Base-by-base conservation (phyloP, 805 yeast genomes). In the Ogataea wickerhamii region DNA sequence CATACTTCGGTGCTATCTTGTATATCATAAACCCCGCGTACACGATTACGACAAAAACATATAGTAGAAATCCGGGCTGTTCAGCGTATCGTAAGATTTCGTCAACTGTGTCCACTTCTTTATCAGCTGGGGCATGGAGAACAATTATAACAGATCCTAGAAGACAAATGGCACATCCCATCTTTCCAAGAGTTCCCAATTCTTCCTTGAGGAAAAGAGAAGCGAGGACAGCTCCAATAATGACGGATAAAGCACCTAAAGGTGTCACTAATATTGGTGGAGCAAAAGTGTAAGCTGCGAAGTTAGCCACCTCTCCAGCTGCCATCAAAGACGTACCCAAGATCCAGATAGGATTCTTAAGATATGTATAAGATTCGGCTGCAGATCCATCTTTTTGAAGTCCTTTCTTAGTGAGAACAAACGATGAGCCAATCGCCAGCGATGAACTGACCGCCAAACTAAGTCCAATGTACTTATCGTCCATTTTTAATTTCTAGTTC, bases 251-350 rank as follows among this genome's bases (percentile, higher is more conserved):
- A 0, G 96, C 96, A 10, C 96, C 96, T 38, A 87, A 67, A 5
- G 96, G 96, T 4, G 96, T 87, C 28, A 87, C 96, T 50, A 87
- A 64, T 47, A 88, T 84, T 1, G 96, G 94, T 3, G 96, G 96
- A 0, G 96, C 96, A 71, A 87, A 87, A 2, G 96, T 87, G 58
- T 87, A 87, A 0, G 96, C 96, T 3, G 96, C 96, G 58, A 87
- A 87, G 58, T 87, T 87, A 41, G 96, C 95, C 28, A 87, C 64
- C 57, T 87, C 96, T 5, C 96, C 96, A 17, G 87, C 64, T 2
- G 93, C 95, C 96, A 87, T 81, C 33, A 94, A 79, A 21, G 79
- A 54, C 73, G 88, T 88, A 10, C 96, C 96, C 0, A 91, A 85
- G 86, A 95, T 85, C 96, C 96, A 87, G 26, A 86, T 75, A 10